Evolutionary conservation across 2,329 filamentous ascomycete species (phyloP).

Genomic region (Alternaria triticimaculans): DNA sequence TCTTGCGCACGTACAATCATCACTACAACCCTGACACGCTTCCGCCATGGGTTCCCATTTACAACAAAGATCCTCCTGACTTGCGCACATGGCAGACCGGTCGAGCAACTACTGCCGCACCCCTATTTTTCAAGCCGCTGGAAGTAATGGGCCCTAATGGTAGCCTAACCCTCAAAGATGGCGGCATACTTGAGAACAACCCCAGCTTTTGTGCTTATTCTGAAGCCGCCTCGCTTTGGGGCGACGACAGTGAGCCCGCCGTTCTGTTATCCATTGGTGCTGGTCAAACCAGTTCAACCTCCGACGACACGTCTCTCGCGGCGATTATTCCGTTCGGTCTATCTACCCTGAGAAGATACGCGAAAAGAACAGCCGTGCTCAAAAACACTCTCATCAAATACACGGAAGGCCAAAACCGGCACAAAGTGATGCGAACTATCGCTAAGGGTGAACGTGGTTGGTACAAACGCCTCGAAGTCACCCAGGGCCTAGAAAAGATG

Average conservation of each 20-base stretch:
- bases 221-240: background rate
- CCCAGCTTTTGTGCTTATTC: background rate
- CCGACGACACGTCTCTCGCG: fast-evolving
- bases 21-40: background rate
- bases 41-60: background rate
- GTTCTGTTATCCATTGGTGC: background rate
- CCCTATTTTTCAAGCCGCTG: no score
- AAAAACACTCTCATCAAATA: background rate
- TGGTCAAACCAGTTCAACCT: fast-evolving
- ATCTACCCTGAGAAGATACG: background rate
- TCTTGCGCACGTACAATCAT: background rate
- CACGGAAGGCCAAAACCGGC: no score
- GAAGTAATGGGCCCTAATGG: fast-evolving
- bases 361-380: fast-evolving
- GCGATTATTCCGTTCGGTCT: fast-evolving
- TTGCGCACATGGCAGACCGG: fast-evolving
- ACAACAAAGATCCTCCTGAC: background rate
- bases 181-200: background rate
- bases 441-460: background rate
- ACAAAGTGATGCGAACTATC: background rate
- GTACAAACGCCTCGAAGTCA: background rate
- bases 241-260: fast-evolving
- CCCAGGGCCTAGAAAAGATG: background rate
- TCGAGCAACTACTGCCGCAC: background rate
- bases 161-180: fast-evolving